These are phyloP conservation scores for Heliamphora pulchella DNA, from an alignment of 179 eudicot species.

Conservation along the genomic window DNA sequence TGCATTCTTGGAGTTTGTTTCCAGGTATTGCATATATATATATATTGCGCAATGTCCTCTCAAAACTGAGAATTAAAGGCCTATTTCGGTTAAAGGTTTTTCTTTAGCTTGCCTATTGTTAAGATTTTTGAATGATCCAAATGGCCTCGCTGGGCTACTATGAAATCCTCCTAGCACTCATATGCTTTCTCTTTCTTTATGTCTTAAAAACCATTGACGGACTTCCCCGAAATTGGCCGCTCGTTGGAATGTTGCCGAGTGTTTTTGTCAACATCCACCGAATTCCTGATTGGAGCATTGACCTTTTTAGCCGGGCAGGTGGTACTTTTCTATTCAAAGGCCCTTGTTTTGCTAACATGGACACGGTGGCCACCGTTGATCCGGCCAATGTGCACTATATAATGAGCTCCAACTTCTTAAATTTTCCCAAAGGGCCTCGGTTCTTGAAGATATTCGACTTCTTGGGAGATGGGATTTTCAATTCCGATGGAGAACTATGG, in stretches of 20 bases:
- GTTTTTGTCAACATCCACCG: constrained; percentile 28
- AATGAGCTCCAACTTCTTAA: constrained; percentile 39
- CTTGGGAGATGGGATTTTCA: constrained; percentile 47
- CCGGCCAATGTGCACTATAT: constrained; percentile 43
- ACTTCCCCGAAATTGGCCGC: constrained; percentile 44
- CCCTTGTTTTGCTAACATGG: constrained; percentile 31
- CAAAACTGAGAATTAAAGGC: too few relatives aligned
- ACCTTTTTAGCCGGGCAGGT: constrained; percentile 14
- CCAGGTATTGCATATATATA: too few relatives aligned
- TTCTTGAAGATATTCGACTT: constrained; percentile 35
- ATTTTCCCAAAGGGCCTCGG: constrained; percentile 44
- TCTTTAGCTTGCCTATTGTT: too few relatives aligned
- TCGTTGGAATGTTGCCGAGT: constrained; percentile 43
- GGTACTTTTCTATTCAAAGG: constrained; percentile 34
- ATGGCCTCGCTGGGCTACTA: constrained; percentile 14
- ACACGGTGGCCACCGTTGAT: constrained; percentile 20
- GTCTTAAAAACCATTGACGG: constrained; percentile 22
- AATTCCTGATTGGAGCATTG: constrained; percentile 24
- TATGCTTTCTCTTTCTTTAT: constrained; percentile 25
- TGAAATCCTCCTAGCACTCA: constrained; percentile 27
- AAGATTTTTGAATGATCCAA: neutral
- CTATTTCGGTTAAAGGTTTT: too few relatives aligned
- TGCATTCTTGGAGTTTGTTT: too few relatives aligned
- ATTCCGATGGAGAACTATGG: constrained; percentile 12
- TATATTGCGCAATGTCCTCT: too few relatives aligned